Percentiles rank a stretch among this genome's conserved stretches.
Conservation (phyloP, 1,139 yeast species). For the Magnusiomyces suaveolens region DNA sequence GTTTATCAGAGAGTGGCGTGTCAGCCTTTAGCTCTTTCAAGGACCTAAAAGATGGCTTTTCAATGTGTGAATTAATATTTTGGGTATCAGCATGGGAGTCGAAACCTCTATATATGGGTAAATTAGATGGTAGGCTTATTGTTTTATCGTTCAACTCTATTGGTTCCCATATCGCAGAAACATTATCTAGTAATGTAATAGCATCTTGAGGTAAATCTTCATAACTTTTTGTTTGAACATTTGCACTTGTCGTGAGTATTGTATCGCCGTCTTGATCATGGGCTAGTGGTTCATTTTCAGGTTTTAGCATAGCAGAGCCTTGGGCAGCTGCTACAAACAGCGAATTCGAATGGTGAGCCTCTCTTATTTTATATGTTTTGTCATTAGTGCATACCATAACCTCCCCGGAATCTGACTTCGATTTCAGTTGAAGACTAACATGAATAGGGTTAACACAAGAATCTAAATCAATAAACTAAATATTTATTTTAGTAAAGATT, state of each 20-base stretch:
- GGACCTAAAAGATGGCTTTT: conserved; percentile 16
- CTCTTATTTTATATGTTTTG: conserved; percentile 57
- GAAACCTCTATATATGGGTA: conserved; percentile 42
- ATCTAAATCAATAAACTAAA: neutral
- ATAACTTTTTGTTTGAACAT: neutral
- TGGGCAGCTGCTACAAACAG: conserved; percentile 41
- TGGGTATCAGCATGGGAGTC: neutral
- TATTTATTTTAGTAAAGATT: neutral
- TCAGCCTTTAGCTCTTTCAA: conserved; percentile 37
- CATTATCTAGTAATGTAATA: conserved; percentile 36
- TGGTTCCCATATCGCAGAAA: conserved; percentile 37
- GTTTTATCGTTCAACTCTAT: conserved; percentile 15
- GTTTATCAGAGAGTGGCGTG: conserved; percentile 48
- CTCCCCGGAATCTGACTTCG: conserved; percentile 33
- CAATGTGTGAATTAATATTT: neutral
- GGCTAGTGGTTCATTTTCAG: neutral
- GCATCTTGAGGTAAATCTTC: conserved; percentile 25
- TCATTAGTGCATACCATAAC: conserved; percentile 54
- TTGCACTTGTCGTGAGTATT: neutral
- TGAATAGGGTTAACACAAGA: neutral
- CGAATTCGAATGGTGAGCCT: conserved; percentile 81
- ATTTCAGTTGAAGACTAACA: conserved; percentile 34
- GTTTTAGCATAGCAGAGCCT: neutral
- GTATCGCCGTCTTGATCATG: neutral
- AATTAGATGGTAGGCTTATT: conserved; percentile 36